Evolutionary conservation across 2,329 filamentous ascomycete genomes (phyloP).

Genomic region (Aspergillus udagawae): DNA sequence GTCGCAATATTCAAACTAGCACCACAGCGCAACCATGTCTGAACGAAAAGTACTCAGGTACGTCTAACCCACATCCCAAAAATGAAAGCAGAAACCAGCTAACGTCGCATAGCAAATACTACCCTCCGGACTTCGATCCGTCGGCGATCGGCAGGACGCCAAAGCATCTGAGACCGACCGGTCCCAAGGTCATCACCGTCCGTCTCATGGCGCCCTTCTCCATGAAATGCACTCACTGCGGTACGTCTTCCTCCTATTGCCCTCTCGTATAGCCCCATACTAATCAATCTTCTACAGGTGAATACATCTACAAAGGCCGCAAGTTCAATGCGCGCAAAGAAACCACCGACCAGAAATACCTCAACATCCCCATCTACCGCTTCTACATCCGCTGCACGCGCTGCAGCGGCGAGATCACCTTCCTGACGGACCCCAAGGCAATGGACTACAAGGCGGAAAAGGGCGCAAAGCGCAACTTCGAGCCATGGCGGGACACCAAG

Average conservation of each 20-base stretch:
- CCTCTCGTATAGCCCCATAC: background rate
- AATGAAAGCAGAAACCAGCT: background rate
- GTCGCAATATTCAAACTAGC: background rate
- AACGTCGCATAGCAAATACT: slow-evolving; percentile 39
- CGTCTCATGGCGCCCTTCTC: slow-evolving; percentile 86
- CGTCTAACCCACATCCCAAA: background rate
- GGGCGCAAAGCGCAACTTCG: slow-evolving; percentile 88
- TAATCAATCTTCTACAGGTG: slow-evolving; percentile 40
- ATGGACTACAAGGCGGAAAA: slow-evolving; percentile 81
- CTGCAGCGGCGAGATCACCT: slow-evolving; percentile 82
- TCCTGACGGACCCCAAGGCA: slow-evolving; percentile 91
- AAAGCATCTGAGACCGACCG: slow-evolving; percentile 55
- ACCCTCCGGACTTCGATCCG: slow-evolving; percentile 83
- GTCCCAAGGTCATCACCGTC: slow-evolving; percentile 79
- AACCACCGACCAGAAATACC: slow-evolving; percentile 84
- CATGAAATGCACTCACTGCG: slow-evolving; percentile 63
- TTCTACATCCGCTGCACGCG: slow-evolving; percentile 91
- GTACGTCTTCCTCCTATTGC: slow-evolving; percentile 1
- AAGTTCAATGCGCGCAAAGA: slow-evolving; percentile 97
- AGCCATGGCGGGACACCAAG: slow-evolving; percentile 75
- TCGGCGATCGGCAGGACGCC: slow-evolving; percentile 67
- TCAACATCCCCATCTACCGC: slow-evolving; percentile 78
- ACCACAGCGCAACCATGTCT: background rate
- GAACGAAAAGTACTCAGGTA: slow-evolving; percentile 5
- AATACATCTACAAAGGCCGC: slow-evolving; percentile 87